Conservation (phyloP, 306 rosid genomes). For the Begonia peltatifolia region DNA sequence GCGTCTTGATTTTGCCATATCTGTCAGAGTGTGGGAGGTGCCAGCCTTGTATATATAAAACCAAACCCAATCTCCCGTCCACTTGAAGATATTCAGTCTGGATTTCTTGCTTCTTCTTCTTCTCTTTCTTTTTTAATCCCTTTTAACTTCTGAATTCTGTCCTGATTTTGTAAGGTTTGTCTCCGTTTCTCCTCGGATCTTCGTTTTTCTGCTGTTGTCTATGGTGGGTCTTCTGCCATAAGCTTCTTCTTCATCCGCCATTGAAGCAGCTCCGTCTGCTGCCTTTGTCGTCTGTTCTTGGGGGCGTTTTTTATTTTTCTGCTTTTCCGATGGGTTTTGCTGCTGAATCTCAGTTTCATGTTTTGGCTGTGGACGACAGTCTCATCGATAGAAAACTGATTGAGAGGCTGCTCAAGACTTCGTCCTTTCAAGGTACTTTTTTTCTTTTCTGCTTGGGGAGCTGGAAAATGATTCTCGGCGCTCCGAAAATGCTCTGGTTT, state of each 20-base stretch:
- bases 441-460: neutral
- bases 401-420: constrained; percentile 68
- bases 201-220: constrained; percentile 74
- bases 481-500: constrained; percentile 1
- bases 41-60: constrained; percentile 10
- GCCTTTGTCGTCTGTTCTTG: neutral
- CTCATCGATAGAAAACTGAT: constrained; percentile 67
- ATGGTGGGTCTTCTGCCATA: constrained; percentile 42
- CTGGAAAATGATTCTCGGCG: neutral
- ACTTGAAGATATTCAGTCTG: neutral
- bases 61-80: constrained; percentile 17
- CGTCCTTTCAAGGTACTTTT: constrained; percentile 69
- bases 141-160: constrained; percentile 2
- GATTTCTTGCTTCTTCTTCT: constrained; percentile 6
- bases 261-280: neutral
- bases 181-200: too few species aligned
- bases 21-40: too few species aligned
- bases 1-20: too few species aligned
- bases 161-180: neutral
- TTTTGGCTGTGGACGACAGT: constrained; percentile 91
- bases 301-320: constrained; percentile 10
- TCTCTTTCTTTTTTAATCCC: neutral
- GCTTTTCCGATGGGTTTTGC: constrained; percentile 59
- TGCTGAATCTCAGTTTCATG: constrained; percentile 72
- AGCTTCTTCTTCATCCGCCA: neutral